Evolutionary conservation across 176 grass and related monocot species (phyloP), one percentile per base, ranked within the genome.

Genomic region (Themeda triandra): DNA sequence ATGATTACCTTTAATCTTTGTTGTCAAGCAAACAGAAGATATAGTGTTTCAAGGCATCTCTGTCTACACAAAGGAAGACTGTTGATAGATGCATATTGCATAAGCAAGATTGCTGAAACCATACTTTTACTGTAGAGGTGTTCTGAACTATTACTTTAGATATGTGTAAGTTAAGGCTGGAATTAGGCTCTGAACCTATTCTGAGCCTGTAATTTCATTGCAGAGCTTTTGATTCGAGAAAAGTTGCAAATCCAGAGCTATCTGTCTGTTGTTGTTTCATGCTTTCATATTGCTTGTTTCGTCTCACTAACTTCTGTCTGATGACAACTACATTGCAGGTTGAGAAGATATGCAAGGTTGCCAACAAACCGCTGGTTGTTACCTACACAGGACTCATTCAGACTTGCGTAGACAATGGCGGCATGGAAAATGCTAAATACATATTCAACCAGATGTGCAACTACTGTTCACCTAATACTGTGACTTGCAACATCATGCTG

Each of bases 281-380:
- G 27, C 67, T 71, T 49, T 72, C 44, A 59, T 40, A 78, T 13
- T 79, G 73, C 30, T 71, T 83, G 45, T 79, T 48, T 32, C 10
- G 28, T 49, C 45, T 60, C 58, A 67, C 18, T 45, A 44, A 65
- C 28, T 77, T 84, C 25, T 94, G 63, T 86, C 65, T 8, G 49
- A 86, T 73, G 13, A 41, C 29, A 73, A 67, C 37, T 41, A 83
- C 68, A 83, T 51, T 89, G 87, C 91, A 95, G 96, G 85, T 98
- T 67, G 83, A 92, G 29, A 98, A 95, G 83, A 95, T 98, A 86
- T 98, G 96, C 83, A 95, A 93, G 82, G 96, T 98, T 75, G 96
- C 96, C 69, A 95, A 98, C 73, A 98, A 98, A 86, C 96, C 96
- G 11, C 81, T 98, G 71, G 93, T 95, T 90, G 96, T 98, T 63